A percentile compares a stretch with the other conserved stretches of the same genome.
phyloP scores from a whole-genome alignment of 2,329 filamentous ascomycete species.

The Chaetomiaceae sp. region DNA sequence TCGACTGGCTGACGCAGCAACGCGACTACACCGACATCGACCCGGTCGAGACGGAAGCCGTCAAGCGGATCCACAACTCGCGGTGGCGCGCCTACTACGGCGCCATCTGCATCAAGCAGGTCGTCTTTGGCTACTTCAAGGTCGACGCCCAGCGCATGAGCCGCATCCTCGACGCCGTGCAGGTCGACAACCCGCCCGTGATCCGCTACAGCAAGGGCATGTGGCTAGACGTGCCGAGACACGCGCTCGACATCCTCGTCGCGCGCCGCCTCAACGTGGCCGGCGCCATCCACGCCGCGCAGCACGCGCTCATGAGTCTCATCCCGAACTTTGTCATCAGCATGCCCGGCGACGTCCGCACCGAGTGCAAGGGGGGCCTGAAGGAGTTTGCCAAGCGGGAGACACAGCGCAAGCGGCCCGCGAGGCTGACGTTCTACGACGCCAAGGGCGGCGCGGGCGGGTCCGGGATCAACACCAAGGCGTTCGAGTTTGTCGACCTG shows the following conservation, averaged over 20 bases:
- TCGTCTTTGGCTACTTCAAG: conserved; percentile 97
- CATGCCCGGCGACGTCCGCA: conserved; percentile 85
- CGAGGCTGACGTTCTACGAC: conserved; percentile 89
- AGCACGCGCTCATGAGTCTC: conserved; percentile 82
- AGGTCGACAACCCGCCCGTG: conserved; percentile 90
- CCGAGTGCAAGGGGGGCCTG: conserved; percentile 83
- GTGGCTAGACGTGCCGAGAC: conserved; percentile 88
- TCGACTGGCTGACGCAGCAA: conserved; percentile 93
- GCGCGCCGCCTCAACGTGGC: conserved; percentile 72
- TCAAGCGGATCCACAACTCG: conserved; percentile 63
- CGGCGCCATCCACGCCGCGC: conserved; percentile 87
- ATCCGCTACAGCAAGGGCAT: conserved; percentile 81
- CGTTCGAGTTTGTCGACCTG: conserved; percentile 85
- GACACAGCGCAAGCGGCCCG: conserved; percentile 73
- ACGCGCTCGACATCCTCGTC: conserved; percentile 73
- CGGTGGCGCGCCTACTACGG: conserved; percentile 76
- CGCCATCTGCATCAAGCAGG: conserved; percentile 76
- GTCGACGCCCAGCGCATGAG: conserved; percentile 67
- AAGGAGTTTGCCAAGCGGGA: conserved; percentile 79
- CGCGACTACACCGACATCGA: conserved; percentile 93
- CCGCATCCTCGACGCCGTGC: conserved; percentile 83
- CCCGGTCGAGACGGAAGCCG: conserved; percentile 84
- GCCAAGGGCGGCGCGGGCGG: conserved; percentile 82
- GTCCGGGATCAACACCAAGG: conserved; percentile 83
- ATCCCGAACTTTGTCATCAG: conserved; percentile 89